phyloP scores from a whole-genome alignment of 2,329 filamentous ascomycete species.

The Fusarium domesticum region DNA sequence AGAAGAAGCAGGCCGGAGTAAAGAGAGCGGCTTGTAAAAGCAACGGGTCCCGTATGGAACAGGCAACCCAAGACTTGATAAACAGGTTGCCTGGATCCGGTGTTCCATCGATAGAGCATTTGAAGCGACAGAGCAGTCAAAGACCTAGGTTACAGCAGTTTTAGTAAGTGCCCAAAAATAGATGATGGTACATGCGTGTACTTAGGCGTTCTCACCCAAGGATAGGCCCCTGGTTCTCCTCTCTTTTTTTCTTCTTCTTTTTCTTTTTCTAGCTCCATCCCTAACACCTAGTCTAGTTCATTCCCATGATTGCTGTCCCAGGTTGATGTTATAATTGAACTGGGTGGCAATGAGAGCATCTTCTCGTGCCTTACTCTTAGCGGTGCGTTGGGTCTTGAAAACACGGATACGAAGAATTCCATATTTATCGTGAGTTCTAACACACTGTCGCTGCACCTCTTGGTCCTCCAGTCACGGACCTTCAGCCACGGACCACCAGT shows the following conservation, averaged over 20 bases:
- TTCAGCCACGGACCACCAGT: not conserved
- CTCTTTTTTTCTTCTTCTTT: no score
- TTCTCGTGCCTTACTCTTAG: no score
- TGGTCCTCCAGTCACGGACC: not conserved
- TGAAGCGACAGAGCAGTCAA: constrained; percentile 49
- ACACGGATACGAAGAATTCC: no score
- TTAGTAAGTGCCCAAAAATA: not conserved
- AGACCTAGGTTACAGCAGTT: constrained; percentile 37
- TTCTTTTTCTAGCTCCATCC: no score
- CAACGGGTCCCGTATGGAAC: constrained; percentile 48
- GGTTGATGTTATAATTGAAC: no score
- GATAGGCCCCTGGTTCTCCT: no score
- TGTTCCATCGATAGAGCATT: constrained; percentile 48
- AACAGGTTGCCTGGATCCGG: constrained; percentile 44
- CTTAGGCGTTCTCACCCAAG: constrained; percentile 48
- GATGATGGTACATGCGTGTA: not conserved
- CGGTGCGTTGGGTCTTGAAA: no score
- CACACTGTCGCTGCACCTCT: no score
- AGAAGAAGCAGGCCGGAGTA: constrained; percentile 50
- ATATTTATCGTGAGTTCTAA: no score
- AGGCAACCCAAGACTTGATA: constrained; percentile 47
- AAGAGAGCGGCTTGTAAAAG: constrained; percentile 49
- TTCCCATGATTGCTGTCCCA: no score
- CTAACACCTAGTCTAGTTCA: no score
- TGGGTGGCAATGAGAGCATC: no score